phyloP scores from a whole-genome alignment of 1,139 yeast species.

The Magnusiomyces tetraspermus region DNA sequence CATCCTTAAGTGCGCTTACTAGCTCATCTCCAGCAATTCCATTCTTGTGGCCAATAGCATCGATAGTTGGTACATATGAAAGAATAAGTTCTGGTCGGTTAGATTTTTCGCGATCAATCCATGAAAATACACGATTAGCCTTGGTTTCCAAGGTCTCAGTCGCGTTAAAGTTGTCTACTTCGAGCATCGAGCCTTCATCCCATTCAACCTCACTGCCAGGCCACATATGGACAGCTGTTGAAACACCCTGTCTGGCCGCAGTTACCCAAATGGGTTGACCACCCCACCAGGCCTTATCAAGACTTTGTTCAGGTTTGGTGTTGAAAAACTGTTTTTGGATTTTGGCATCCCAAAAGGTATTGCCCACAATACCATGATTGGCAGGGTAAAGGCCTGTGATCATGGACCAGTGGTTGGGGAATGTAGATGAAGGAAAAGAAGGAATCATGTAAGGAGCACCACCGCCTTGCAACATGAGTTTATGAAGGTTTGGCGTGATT shows the following conservation, averaged over 20 bases:
- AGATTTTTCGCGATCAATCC: conserved; percentile 51
- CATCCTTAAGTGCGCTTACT: conserved; percentile 45
- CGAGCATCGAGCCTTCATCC: conserved; percentile 32
- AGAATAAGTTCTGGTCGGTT: conserved; percentile 69
- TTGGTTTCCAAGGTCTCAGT: conserved; percentile 53
- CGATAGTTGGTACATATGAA: conserved; percentile 74
- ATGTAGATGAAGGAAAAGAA: conserved; percentile 79
- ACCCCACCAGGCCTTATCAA: conserved; percentile 69
- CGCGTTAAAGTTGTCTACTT: conserved; percentile 55
- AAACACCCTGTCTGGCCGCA: conserved; percentile 53
- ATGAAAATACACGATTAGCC: conserved; percentile 45
- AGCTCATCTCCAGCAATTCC: conserved; percentile 60
- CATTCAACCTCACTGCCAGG: conserved; percentile 78
- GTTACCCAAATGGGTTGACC: conserved; percentile 88
- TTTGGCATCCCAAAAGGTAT: conserved; percentile 62
- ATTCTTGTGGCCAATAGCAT: conserved; percentile 58
- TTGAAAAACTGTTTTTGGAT: conserved; percentile 51
- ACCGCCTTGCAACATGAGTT: conserved; percentile 43
- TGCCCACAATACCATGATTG: conserved; percentile 81
- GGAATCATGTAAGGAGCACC: conserved; percentile 83
- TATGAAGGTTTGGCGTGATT: conserved; percentile 62
- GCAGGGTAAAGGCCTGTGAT: conserved; percentile 79
- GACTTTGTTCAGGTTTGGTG: conserved; percentile 49
- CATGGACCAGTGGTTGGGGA: conserved; percentile 87
- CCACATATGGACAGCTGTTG: conserved; percentile 90